phyloP scores from a whole-genome alignment of 1,139 yeast species.

The Pichia kudriavzevii region DNA sequence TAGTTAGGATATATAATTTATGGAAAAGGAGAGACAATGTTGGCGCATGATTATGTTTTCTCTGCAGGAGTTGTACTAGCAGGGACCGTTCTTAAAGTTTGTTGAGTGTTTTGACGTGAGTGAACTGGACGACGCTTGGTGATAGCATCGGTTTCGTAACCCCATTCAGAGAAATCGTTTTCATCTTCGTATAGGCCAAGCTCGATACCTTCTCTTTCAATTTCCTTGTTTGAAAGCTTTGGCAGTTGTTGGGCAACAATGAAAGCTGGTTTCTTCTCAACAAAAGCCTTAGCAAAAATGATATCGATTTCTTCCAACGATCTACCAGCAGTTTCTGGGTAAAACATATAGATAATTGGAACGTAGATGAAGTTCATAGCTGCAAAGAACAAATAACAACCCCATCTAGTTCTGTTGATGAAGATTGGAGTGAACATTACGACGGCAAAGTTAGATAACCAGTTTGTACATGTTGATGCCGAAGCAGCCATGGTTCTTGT shows the following conservation, averaged over 20 bases:
- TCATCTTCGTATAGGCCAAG: conserved; percentile 44
- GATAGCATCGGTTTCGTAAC: background rate
- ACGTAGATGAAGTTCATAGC: conserved; percentile 37
- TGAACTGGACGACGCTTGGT: no score
- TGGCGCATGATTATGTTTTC: background rate
- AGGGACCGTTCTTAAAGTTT: no score
- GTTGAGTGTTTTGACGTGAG: no score
- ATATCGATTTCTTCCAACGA: conserved; percentile 56
- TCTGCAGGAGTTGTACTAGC: no score
- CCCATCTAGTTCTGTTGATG: conserved; percentile 35
- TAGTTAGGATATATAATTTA: background rate
- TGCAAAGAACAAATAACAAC: conserved; percentile 35
- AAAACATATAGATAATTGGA: conserved; percentile 58
- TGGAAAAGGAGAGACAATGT: background rate
- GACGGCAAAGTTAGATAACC: conserved; percentile 42
- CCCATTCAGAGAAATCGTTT: conserved; percentile 1
- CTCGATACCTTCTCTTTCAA: conserved; percentile 40
- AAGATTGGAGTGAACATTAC: conserved; percentile 44
- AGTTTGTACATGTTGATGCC: conserved; percentile 44
- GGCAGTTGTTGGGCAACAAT: conserved; percentile 47
- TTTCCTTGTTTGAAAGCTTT: conserved; percentile 36
- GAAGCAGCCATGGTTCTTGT: conserved; percentile 37
- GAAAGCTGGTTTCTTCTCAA: conserved; percentile 41
- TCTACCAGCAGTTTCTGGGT: conserved; percentile 60
- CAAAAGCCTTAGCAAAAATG: conserved; percentile 44